Conservation (phyloP, 768 basidiomycete genomes). For the Suillus luteus region DNA sequence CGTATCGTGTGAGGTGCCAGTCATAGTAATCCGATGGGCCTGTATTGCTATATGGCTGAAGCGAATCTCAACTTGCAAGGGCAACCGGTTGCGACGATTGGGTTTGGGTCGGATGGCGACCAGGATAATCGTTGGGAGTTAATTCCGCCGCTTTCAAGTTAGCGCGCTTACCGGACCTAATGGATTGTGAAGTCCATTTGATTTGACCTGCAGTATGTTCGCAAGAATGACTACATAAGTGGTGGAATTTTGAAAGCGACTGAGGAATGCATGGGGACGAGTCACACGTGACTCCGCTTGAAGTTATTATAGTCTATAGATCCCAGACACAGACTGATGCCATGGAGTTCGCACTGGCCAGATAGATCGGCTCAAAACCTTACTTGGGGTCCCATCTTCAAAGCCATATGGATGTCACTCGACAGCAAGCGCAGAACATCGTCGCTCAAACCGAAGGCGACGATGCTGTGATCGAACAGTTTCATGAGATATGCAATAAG, state of each 20-base stretch:
- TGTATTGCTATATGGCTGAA: background rate
- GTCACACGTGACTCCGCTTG: background rate
- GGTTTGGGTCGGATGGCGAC: background rate
- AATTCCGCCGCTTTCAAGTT: background rate
- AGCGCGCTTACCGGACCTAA: background rate
- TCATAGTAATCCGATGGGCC: background rate
- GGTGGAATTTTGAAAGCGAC: too few relatives aligned
- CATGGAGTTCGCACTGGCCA: too few relatives aligned
- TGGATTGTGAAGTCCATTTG: background rate
- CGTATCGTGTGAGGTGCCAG: background rate
- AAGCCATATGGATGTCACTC: conserved; percentile 21
- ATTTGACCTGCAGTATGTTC: too few relatives aligned
- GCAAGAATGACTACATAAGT: too few relatives aligned
- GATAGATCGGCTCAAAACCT: background rate
- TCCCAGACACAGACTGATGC: too few relatives aligned
- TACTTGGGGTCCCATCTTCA: background rate
- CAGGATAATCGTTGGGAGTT: background rate
- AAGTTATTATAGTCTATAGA: too few relatives aligned
- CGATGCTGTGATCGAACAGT: conserved; percentile 17
- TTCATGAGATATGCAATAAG: conserved; percentile 26
- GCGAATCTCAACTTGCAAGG: background rate
- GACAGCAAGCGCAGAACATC: conserved; percentile 34
- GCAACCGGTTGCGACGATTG: background rate
- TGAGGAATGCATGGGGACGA: too few relatives aligned
- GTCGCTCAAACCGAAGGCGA: conserved; percentile 27